These are phyloP conservation scores for Protomyces inouyei DNA, from an alignment of 1,139 yeast species.

Conservation along the genomic window DNA sequence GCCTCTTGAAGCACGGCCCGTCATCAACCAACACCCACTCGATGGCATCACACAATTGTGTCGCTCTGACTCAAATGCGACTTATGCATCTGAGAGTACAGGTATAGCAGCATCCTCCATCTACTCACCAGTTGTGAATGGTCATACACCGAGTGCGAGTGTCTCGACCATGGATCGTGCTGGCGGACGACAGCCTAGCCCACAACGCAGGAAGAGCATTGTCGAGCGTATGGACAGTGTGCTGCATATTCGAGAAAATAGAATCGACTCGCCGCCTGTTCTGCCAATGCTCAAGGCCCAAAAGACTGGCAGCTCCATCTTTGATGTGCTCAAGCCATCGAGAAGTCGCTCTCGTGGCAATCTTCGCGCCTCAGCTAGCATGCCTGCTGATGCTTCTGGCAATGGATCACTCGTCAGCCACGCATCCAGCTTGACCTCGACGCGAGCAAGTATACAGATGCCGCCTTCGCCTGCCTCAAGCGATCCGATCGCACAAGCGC, in stretches of 20 bases:
- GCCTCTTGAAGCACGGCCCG: neutral
- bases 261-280: neutral
- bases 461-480: constrained; percentile 31
- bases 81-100: constrained; percentile 2
- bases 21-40: constrained; percentile 21
- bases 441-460: constrained; percentile 35
- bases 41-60: constrained; percentile 30
- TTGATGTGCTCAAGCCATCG: constrained; percentile 38
- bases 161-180: neutral
- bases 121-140: constrained; percentile 2
- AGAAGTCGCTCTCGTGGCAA: constrained; percentile 34
- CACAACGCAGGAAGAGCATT: neutral
- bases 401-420: constrained; percentile 34
- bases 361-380: neutral
- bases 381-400: constrained; percentile 18
- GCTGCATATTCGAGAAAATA: neutral
- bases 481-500: constrained; percentile 53
- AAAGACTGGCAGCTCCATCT: constrained; percentile 15
- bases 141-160: neutral
- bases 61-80: constrained; percentile 19
- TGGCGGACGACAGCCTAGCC: neutral
- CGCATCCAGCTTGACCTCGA: constrained; percentile 39
- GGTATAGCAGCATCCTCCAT: constrained; percentile 16
- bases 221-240: constrained; percentile 6
- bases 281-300: constrained; percentile 13